These are phyloP conservation scores for Emmonsia crescens DNA, from an alignment of 2,329 filamentous ascomycete species.

Conservation along the genomic window DNA sequence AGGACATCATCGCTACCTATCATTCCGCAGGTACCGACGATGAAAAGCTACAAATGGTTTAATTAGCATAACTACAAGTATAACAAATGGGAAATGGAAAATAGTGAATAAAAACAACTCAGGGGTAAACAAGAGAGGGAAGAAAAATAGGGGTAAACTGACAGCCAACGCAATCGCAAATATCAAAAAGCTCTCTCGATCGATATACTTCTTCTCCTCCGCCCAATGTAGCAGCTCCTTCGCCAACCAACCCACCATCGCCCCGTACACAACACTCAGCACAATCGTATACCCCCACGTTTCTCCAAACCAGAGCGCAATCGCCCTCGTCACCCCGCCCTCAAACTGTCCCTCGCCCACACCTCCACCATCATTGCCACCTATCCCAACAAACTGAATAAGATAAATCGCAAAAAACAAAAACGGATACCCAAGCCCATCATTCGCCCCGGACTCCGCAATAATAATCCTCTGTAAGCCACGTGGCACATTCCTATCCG, in stretches of 20 bases:
- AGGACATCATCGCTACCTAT: constrained; percentile 82
- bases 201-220: constrained; percentile 68
- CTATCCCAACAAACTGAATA: constrained; percentile 60
- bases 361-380: constrained; percentile 11
- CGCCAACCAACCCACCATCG: constrained; percentile 65
- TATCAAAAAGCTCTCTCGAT: constrained; percentile 77
- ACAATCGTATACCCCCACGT: constrained; percentile 77
- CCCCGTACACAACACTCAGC: constrained; percentile 67
- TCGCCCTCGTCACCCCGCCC: constrained; percentile 55
- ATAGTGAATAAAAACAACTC: background rate
- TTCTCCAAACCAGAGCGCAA: constrained; percentile 73
- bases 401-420: constrained; percentile 75
- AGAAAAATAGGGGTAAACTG: constrained; percentile 22
- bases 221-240: constrained; percentile 78
- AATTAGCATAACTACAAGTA: background rate
- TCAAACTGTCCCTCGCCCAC: constrained; percentile 39
- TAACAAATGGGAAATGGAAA: background rate
- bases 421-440: constrained; percentile 82
- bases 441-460: constrained; percentile 78
- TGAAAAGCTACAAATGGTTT: constrained; percentile 51
- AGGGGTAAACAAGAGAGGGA: background rate
- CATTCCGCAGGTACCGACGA: constrained; percentile 76
- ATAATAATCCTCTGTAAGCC: constrained; percentile 70
- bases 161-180: constrained; percentile 73
- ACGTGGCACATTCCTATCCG: constrained; percentile 77